A percentile compares a stretch with the other conserved stretches of the same genome.
Evolutionary conservation across 331 rosid genomes (phyloP).

Genomic region (Spiraea crenata): DNA sequence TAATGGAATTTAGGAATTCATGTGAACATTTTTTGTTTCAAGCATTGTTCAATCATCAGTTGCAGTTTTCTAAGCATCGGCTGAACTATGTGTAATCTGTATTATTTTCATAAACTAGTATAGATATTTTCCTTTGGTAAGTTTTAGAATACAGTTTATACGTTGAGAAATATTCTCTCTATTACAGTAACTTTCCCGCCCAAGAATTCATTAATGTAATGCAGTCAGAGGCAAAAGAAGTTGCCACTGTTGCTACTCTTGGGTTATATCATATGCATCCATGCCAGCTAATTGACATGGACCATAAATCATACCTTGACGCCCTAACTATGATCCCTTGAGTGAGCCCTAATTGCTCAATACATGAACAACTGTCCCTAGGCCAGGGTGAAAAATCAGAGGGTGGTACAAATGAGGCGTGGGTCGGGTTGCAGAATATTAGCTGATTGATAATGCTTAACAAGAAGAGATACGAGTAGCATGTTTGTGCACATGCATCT

Average conservation of each 20-base stretch:
- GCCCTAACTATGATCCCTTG: background rate
- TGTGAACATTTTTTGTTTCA: constrained; percentile 2
- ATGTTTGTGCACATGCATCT: background rate
- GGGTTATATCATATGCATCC: background rate
- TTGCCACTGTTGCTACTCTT: background rate
- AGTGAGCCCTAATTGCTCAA: background rate
- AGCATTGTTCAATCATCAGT: background rate
- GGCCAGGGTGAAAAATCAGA: background rate
- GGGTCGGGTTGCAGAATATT: background rate
- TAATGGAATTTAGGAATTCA: constrained; percentile 1
- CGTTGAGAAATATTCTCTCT: background rate
- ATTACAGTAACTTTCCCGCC: background rate
- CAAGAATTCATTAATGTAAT: background rate
- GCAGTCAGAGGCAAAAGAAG: background rate
- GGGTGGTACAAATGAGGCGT: background rate
- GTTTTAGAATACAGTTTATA: background rate
- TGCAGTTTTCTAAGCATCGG: background rate
- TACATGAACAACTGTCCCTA: background rate
- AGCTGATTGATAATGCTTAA: background rate
- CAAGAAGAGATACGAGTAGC: background rate
- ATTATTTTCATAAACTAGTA: background rate
- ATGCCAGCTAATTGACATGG: background rate
- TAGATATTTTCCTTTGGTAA: background rate
- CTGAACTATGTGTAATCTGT: background rate
- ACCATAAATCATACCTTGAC: background rate